phyloP scores from a whole-genome alignment of 2,329 filamentous ascomycete species.

The Colletotrichum cuscutae region DNA sequence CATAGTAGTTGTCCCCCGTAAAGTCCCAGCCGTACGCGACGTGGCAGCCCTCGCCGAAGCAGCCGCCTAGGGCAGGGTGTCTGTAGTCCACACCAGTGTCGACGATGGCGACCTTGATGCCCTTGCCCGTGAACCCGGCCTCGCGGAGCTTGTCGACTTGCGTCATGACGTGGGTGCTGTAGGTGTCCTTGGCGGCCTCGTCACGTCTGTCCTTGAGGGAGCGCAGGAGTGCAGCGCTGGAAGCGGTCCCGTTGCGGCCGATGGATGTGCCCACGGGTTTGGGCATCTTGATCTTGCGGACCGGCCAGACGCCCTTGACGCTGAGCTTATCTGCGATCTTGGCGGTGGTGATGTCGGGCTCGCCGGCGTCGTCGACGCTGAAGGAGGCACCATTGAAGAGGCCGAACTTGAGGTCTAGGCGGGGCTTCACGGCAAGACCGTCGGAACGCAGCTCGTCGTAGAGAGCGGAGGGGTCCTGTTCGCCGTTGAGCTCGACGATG shows the following conservation, averaged over 20 bases:
- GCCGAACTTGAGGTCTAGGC: slow-evolving; percentile 38
- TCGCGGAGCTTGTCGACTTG: slow-evolving; percentile 53
- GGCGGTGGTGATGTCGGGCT: slow-evolving; percentile 38
- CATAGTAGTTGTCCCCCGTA: slow-evolving; percentile 50
- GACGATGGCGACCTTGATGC: slow-evolving; percentile 54
- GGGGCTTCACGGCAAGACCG: slow-evolving; percentile 35
- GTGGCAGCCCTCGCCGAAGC: slow-evolving; percentile 60
- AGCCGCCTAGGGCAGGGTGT: slow-evolving; percentile 62
- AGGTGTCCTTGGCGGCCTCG: slow-evolving; percentile 20
- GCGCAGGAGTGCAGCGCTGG: slow-evolving; percentile 19
- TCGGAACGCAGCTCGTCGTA: slow-evolving; percentile 35
- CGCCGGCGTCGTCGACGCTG: slow-evolving; percentile 39
- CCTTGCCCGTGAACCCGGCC: slow-evolving; percentile 56
- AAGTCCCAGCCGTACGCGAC: slow-evolving; percentile 60
- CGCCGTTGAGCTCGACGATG: slow-evolving; percentile 40
- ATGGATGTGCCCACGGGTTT: slow-evolving; percentile 31
- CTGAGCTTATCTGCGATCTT: slow-evolving; percentile 38
- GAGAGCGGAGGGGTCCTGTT: slow-evolving; percentile 30
- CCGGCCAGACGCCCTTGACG: slow-evolving; percentile 45
- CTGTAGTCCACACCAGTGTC: slow-evolving; percentile 58
- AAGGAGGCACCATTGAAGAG: slow-evolving; percentile 42
- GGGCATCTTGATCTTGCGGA: slow-evolving; percentile 38
- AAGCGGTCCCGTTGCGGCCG: slow-evolving; percentile 34
- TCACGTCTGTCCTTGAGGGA: slow-evolving; percentile 4
- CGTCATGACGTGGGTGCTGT: slow-evolving; percentile 44